Base-by-base conservation (phyloP, 1,284 basidiomycete species). In the Ganoderma lingzhi region DNA sequence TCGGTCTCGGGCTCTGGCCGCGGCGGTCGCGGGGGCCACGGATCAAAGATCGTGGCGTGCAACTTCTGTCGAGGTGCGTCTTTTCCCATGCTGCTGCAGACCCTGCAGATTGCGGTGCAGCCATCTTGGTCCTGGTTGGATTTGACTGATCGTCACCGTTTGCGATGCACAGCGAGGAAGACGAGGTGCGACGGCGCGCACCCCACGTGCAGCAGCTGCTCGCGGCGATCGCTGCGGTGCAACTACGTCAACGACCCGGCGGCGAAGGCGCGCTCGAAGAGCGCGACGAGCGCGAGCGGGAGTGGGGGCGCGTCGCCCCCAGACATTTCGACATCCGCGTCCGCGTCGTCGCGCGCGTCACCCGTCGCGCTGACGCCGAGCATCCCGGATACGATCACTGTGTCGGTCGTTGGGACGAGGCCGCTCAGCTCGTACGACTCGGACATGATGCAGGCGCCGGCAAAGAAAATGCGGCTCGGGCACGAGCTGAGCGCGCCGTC, bases 161-260 rank as follows among this genome's bases (percentile, higher is more conserved):
- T 30, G 17, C 23, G 62, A 37, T 59, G 63, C 74, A 51, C 73
- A 94, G 93, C 92, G 42, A 92, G 93, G 68, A 94, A 94, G 82
- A 94, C 93, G 19, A 91, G 93, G 78, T 94, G 93, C 75, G 93
- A 94, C 78, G 93, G 93, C 56, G 90, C 85, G 28, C 91, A 92
- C 77, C 93, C 93, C 41, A 86, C 90, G 39, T 94, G 93, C 78
- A 88, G 91, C 68, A 93, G 92, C 79, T 94, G 93, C 79, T 87
- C 89, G 67, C 89, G 92, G 69, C 84, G 93, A 71, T 86, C 86
- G 59, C 82, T 94, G 76, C 84, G 86, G 63, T 94, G 93, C 84
- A 92, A 90, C 78, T 94, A 94, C 80, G 90, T 90, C 45, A 91
- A 92, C 76, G 91, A 93, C 73, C 78, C 84, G 6, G 45, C n/a